A percentile compares a stretch with the other conserved stretches of the same genome.
These are phyloP conservation scores for Fusarium globosum DNA, from an alignment of 2,329 filamentous ascomycete genomes.

Conservation along the genomic window DNA sequence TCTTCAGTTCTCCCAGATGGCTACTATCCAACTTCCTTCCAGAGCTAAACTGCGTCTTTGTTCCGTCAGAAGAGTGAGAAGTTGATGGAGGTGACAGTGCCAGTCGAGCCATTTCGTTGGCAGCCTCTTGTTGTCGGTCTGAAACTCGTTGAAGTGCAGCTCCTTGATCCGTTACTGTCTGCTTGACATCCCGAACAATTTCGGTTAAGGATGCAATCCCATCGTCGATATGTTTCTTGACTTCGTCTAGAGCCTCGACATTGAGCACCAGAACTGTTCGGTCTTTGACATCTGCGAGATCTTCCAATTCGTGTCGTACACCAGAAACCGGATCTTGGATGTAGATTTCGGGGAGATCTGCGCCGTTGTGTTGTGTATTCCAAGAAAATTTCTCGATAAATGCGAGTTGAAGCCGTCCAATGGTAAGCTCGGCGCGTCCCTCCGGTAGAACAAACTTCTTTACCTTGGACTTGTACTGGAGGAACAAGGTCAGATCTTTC, in stretches of 20 bases:
- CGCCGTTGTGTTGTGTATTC: slow-evolving; percentile 95
- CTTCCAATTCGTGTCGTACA: slow-evolving; percentile 95
- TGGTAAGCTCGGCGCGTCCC: slow-evolving; percentile 84
- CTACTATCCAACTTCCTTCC: slow-evolving; percentile 63
- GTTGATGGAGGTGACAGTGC: slow-evolving; percentile 60
- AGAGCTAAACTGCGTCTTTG: slow-evolving; percentile 48
- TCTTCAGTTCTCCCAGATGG: slow-evolving; percentile 83
- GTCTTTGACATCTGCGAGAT: slow-evolving; percentile 92
- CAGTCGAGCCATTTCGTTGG: slow-evolving; percentile 81
- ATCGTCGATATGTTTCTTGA: slow-evolving; percentile 96
- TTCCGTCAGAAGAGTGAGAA: slow-evolving; percentile 56
- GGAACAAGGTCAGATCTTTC: slow-evolving; percentile 91
- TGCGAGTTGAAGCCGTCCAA: slow-evolving; percentile 89
- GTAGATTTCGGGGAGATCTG: slow-evolving; percentile 95
- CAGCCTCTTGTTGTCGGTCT: slow-evolving; percentile 88
- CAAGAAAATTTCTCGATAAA: slow-evolving; percentile 99
- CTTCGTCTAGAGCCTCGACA: slow-evolving; percentile 91
- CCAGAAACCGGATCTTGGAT: slow-evolving; percentile 96
- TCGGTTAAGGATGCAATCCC: slow-evolving; percentile 82
- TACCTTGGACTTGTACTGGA: slow-evolving; percentile 96
- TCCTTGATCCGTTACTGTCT: slow-evolving; percentile 85
- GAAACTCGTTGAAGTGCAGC: slow-evolving; percentile 86
- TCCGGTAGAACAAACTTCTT: slow-evolving; percentile 94
- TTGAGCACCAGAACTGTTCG: slow-evolving; percentile 95
- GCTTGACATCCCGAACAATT: slow-evolving; percentile 87